A percentile compares a stretch with the other conserved stretches of the same genome.
These are phyloP conservation scores for Sutorius australiensis DNA, from an alignment of 768 basidiomycete genomes.

Conservation along the genomic window DNA sequence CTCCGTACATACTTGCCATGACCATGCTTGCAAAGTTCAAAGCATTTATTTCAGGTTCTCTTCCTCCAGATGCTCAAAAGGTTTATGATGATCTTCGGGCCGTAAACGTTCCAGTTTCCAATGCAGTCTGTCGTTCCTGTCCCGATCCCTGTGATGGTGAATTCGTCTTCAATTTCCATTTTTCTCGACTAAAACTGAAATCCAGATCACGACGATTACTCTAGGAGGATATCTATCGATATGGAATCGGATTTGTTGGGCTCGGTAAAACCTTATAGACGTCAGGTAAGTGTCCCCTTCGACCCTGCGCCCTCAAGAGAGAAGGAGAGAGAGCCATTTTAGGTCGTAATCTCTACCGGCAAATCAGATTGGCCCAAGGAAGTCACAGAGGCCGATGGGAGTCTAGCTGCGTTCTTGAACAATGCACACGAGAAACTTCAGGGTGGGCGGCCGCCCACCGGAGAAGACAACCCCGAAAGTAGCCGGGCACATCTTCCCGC, in stretches of 20 bases:
- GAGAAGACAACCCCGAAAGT: conserved; percentile 1
- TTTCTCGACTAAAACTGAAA: conserved; percentile 19
- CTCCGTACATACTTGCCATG: conserved; percentile 12
- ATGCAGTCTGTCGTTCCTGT: conserved; percentile 69
- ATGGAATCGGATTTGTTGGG: conserved; percentile 81
- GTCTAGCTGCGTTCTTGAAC: conserved; percentile 62
- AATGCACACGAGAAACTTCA: conserved; percentile 17
- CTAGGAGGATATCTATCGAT: conserved; percentile 72
- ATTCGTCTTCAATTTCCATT: conserved; percentile 19
- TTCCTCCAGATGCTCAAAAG: conserved; percentile 34
- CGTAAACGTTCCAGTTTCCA: conserved; percentile 60
- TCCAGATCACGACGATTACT: conserved; percentile 71
- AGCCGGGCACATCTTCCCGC: conserved; percentile 20
- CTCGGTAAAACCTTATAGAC: conserved; percentile 75
- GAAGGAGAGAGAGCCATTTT: conserved; percentile 5
- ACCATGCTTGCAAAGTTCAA: conserved; percentile 25
- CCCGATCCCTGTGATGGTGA: conserved; percentile 73
- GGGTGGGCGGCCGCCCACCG: conserved; percentile 1
- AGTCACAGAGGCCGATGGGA: conserved; percentile 65
- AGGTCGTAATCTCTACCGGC: conserved; percentile 89
- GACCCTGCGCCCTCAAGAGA: background rate
- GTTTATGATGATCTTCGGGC: conserved; percentile 51
- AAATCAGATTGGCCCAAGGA: conserved; percentile 85
- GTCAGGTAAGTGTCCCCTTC: conserved; percentile 53
- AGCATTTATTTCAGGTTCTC: conserved; percentile 13